Base-by-base conservation (phyloP, 306 rosid genomes). In the Cucurbita pepo region DNA sequence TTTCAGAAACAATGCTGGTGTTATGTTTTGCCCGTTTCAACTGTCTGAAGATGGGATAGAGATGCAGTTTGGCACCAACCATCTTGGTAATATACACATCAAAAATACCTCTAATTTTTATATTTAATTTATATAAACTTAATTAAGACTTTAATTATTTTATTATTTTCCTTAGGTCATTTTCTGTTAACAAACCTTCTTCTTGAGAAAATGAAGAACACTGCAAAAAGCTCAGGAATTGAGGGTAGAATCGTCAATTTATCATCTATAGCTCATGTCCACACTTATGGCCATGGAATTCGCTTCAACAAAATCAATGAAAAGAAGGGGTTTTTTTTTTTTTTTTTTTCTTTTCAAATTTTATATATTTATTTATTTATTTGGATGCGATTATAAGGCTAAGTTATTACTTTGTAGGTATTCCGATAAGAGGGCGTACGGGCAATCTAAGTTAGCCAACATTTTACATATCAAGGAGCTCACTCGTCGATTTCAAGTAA, bases 1-100 rank as follows among this genome's bases (percentile, higher is more conserved):
- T 83, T 85, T 79, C 81, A 94, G 99, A 94, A 94, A 94, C 91
- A 94, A 94, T 73, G 99, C 97, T 70, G 96, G 99, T 52, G 84
- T 94, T 40, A 91, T 94, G 99, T 94, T 94, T 80, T 91, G 99
- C 71, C 97, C 97, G 10, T 88, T 82, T 77, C 81, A 76, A 81
- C 82, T 86, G 14, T 83, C 97, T 18, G 79, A 86, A 51, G 97
- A 94, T 79, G 95, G 90, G 19, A 82, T 94, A 37, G 97, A 94
- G 83, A 76, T 83, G 87, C 99, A 94, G 71, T 91, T 91, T 78
- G 90, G 88, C 22, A 94, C 99, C 55, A 94, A 94, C 72, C 88
- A 94, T 78, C 80, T 94, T 14, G 99, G 99, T 93, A 71, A 51
- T 37, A 7, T 56, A 3, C 43, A 30, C 34, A 30, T 25, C 30